Base-by-base conservation (phyloP, 176 grass and related monocot species). In the Carex parvula region DNA sequence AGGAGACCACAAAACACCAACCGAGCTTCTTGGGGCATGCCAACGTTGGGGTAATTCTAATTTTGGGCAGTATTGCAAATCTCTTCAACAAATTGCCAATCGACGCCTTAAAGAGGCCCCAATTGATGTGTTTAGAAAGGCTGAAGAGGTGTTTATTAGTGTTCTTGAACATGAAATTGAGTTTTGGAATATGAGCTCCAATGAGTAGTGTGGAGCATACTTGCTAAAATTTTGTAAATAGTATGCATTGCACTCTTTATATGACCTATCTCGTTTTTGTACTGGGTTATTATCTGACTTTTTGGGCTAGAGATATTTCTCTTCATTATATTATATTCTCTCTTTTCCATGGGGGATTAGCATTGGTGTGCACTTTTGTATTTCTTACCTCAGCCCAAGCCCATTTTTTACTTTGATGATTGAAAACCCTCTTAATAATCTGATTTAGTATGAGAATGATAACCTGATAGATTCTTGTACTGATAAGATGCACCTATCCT, bases 131-230 rank as follows among this genome's bases (percentile, higher is more conserved):
- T 64, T 86, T 20, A 70, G 72, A 44, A 86, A 81, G 24, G 92
- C 92, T 46, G 91, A 94, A 90, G 89, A 93, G 46, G 91, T 88
- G 35, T 94, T 93, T 76, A 41, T 89, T 64, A 52, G 50, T 64
- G 92, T 98, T 42, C 92, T 93, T 22, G 79, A 93, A 53, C 89
- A 93, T 84, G 95, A 98, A 83, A 58, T 91, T 69, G 84, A 89
- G 53, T 98, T 94, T 88, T 98, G 95, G 95, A 90, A 93, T 82
- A 94, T 93, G 92, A 98, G 89, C 86, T 85, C 80, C 62, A 64
- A 61, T 70, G 61, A 86, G 55, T 57, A 69, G 33, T 21, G 22
- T 32, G 37, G 60, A 37, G 24, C 20, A 64, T 46, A 22, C 3
- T 64, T 29, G 59, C 22, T 30, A 21, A 78, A 33, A 57, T 32